A percentile compares a stretch with the other conserved stretches of the same genome.
Evolutionary conservation across 805 yeast genomes (phyloP).

Genomic region (Wickerhamiella galacta): DNA sequence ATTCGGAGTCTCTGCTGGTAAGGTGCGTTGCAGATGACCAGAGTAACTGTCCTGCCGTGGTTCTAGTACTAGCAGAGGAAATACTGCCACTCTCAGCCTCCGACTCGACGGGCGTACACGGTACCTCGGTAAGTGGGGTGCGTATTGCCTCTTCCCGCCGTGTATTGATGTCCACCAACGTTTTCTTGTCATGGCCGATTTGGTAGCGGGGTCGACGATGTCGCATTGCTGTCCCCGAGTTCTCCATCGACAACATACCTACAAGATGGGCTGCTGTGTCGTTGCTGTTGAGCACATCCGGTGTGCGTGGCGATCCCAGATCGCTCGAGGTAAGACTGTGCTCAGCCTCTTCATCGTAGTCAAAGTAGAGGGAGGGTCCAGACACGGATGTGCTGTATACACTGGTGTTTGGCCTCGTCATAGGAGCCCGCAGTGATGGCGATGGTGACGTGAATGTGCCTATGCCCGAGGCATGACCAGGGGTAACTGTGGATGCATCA

Average conservation of each 20-base stretch:
- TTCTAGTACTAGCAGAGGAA: too few species aligned
- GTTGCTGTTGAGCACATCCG: slow-evolving; percentile 10
- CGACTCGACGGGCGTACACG: slow-evolving; percentile 1
- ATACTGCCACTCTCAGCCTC: neutral
- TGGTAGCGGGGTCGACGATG: neutral
- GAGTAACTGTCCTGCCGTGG: too few species aligned
- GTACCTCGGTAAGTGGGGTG: neutral
- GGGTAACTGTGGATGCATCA: slow-evolving; percentile 5
- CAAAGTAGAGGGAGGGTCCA: neutral
- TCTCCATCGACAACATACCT: slow-evolving; percentile 3
- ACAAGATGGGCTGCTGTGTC: neutral
- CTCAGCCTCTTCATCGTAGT: neutral
- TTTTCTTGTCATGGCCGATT: too few species aligned
- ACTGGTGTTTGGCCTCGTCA: too few species aligned
- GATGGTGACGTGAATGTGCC: slow-evolving; percentile 1
- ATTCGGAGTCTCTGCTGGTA: neutral
- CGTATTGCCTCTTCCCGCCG: too few species aligned
- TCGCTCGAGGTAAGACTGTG: slow-evolving; percentile 8
- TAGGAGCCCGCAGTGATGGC: neutral
- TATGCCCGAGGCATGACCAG: slow-evolving; percentile 1
- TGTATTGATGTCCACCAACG: too few species aligned
- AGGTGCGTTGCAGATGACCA: neutral
- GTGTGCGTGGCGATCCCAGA: slow-evolving; percentile 12
- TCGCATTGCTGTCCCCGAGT: neutral
- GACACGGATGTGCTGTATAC: too few species aligned